Percentiles rank a stretch among this genome's conserved stretches.
These are phyloP conservation scores for Mortierella sp. DNA, from an alignment of 371 early-diverging fungal genomes.

Conservation along the genomic window DNA sequence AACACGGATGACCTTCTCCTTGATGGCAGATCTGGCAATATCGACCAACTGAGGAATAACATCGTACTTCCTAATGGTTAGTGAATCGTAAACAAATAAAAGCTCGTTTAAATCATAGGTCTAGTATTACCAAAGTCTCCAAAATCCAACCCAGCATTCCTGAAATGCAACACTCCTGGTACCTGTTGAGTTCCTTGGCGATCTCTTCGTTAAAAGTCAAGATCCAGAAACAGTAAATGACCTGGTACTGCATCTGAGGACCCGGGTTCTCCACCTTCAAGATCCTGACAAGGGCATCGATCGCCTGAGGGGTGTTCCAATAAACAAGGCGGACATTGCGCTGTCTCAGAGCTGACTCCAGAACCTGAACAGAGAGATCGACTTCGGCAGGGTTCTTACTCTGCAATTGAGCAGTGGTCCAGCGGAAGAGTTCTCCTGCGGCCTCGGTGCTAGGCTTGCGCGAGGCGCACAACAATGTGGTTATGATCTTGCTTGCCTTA, in stretches of 20 bases:
- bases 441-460: slow-evolving; percentile 31
- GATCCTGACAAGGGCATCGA: slow-evolving; percentile 77
- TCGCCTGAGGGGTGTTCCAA: slow-evolving; percentile 71
- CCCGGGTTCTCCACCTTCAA: slow-evolving; percentile 72
- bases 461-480: slow-evolving; percentile 64
- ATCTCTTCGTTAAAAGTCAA: slow-evolving; percentile 84
- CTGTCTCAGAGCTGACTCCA: slow-evolving; percentile 83
- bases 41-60: slow-evolving; percentile 86
- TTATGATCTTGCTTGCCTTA: slow-evolving; percentile 86
- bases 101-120: background rate
- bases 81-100: background rate
- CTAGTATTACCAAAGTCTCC: too few relatives aligned
- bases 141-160: background rate
- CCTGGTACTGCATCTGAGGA: slow-evolving; percentile 95
- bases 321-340: slow-evolving; percentile 71
- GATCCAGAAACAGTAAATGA: slow-evolving; percentile 92
- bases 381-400: slow-evolving; percentile 77
- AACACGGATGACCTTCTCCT: slow-evolving; percentile 96
- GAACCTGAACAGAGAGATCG: slow-evolving; percentile 88
- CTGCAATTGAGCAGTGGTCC: slow-evolving; percentile 79
- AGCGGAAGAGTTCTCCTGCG: slow-evolving; percentile 68
- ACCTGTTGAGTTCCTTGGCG: slow-evolving; percentile 84
- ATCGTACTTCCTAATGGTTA: slow-evolving; percentile 74
- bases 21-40: slow-evolving; percentile 90
- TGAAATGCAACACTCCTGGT: slow-evolving; percentile 13